Percentiles rank a stretch among this genome's conserved stretches.
Conservation (phyloP, 805 yeast species). For the Saccharomycopsis vini region DNA sequence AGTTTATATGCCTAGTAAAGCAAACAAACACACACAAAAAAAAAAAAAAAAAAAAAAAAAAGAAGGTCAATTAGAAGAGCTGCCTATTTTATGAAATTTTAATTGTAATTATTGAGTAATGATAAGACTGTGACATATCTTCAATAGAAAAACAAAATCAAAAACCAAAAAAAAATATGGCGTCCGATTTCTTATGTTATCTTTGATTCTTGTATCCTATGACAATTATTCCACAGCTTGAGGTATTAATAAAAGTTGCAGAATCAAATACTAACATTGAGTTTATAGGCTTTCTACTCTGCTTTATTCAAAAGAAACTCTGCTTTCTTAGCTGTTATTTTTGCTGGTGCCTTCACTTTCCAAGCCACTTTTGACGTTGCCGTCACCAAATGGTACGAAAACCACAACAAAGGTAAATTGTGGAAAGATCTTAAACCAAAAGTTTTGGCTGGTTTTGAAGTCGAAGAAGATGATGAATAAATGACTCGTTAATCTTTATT, state of each 20-base stretch:
- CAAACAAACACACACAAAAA: too few relatives aligned
- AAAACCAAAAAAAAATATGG: too few relatives aligned
- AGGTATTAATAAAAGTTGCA: too few relatives aligned
- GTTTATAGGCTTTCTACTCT: not conserved
- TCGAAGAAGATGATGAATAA: conserved; percentile 51
- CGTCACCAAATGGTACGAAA: conserved; percentile 62
- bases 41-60: too few relatives aligned
- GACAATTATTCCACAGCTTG: too few relatives aligned
- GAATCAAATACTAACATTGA: not conserved
- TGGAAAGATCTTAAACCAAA: conserved; percentile 71
- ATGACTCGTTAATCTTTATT: too few relatives aligned
- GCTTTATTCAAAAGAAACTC: conserved; percentile 81
- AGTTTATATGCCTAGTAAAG: too few relatives aligned
- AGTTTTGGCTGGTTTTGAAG: conserved; percentile 47
- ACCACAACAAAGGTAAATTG: conserved; percentile 76
- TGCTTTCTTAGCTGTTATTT: conserved; percentile 71
- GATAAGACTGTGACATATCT: too few relatives aligned
- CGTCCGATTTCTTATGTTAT: not conserved
- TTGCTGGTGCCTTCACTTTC: conserved; percentile 79
- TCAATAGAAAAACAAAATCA: too few relatives aligned
- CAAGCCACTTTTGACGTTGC: conserved; percentile 66
- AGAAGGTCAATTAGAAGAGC: too few relatives aligned
- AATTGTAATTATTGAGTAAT: too few relatives aligned
- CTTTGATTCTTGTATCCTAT: not conserved
- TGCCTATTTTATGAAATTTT: too few relatives aligned